Percentiles rank a stretch among this genome's conserved stretches.
These are phyloP conservation scores for Nemania sp. DNA, from an alignment of 2,329 filamentous ascomycete genomes.

Conservation along the genomic window DNA sequence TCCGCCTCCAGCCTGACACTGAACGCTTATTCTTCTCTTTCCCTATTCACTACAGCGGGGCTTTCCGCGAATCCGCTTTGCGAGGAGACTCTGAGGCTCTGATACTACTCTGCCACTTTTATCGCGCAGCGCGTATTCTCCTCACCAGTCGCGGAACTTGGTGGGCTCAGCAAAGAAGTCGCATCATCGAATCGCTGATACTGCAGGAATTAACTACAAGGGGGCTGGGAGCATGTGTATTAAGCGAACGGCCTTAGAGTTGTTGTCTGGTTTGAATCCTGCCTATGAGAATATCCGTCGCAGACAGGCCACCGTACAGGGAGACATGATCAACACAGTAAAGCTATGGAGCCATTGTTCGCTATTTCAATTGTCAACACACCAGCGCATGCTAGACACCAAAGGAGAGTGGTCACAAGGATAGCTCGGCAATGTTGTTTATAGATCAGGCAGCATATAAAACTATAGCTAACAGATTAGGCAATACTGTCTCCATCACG, in stretches of 20 bases:
- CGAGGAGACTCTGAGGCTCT: slow-evolving; percentile 18
- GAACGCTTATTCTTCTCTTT: slow-evolving; percentile 30
- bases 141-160: slow-evolving; percentile 21
- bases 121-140: slow-evolving; percentile 25
- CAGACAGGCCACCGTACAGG: too few species aligned
- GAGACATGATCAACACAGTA: too few species aligned
- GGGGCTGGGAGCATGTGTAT: slow-evolving; percentile 10
- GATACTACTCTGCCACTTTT: slow-evolving; percentile 29
- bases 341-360: too few species aligned
- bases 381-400: too few species aligned
- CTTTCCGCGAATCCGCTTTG: slow-evolving; percentile 20
- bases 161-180: slow-evolving; percentile 30
- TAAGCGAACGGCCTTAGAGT: background rate
- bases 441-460: too few species aligned
- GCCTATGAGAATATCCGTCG: too few species aligned
- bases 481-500: background rate
- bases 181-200: slow-evolving; percentile 23
- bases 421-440: too few species aligned
- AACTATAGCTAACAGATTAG: too few species aligned
- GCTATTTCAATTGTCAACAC: too few species aligned
- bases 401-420: too few species aligned
- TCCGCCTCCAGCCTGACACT: slow-evolving; percentile 8
- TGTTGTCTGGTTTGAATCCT: background rate
- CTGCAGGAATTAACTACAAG: slow-evolving; percentile 18
- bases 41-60: slow-evolving; percentile 26